phyloP scores from a whole-genome alignment of 345 rosid genomes.

The Euphorbia tirucalli region DNA sequence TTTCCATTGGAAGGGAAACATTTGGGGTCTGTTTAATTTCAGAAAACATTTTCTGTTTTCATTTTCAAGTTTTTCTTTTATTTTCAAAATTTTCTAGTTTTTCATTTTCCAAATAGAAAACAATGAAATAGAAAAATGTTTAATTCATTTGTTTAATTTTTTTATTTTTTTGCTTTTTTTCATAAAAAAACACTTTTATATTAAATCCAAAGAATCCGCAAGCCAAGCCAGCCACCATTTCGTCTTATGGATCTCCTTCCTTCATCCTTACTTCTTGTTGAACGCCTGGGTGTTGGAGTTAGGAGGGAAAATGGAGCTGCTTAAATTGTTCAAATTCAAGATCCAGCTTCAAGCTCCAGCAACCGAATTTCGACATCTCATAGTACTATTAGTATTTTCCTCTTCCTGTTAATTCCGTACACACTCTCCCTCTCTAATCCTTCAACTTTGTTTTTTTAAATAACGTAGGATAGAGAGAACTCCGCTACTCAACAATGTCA shows the following conservation, averaged over 20 bases:
- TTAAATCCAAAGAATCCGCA: neutral
- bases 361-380: constrained; percentile 61
- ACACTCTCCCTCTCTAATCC: neutral
- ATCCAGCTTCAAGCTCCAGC: constrained; percentile 68
- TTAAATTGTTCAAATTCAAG: constrained; percentile 73
- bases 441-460: neutral
- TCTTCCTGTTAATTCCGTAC: neutral
- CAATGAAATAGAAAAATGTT: too few relatives aligned
- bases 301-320: constrained; percentile 62
- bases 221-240: neutral
- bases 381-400: constrained; percentile 37
- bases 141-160: too few relatives aligned
- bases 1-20: too few relatives aligned
- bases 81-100: too few relatives aligned
- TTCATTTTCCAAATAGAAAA: too few relatives aligned
- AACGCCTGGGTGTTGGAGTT: too few relatives aligned
- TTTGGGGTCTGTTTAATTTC: too few relatives aligned
- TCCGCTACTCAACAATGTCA: constrained; percentile 53
- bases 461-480: constrained; percentile 52
- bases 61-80: too few relatives aligned
- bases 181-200: too few relatives aligned
- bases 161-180: too few relatives aligned
- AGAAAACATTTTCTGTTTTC: too few relatives aligned
- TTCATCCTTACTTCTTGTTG: neutral
- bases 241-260: too few relatives aligned